These are phyloP conservation scores for Sclerotinia sclerotiorum DNA, from an alignment of 2,329 filamentous ascomycete species.

Conservation along the genomic window DNA sequence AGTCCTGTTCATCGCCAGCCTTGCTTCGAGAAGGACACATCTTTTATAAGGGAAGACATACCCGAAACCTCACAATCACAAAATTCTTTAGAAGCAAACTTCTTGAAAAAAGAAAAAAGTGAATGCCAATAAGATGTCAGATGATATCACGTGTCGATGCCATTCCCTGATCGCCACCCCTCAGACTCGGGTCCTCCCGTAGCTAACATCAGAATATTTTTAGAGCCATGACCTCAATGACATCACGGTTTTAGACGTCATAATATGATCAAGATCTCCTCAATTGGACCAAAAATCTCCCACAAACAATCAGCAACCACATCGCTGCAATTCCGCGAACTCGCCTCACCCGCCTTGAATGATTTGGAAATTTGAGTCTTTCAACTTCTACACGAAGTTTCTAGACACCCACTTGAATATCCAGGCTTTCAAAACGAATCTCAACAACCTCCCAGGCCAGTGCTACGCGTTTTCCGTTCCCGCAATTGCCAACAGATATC, in stretches of 20 bases:
- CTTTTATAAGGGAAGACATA: not conserved
- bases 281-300: not conserved
- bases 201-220: not conserved
- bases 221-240: not conserved
- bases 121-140: too few species aligned
- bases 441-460: not conserved
- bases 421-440: not conserved
- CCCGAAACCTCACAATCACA: not conserved
- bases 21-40: not conserved
- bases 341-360: not conserved
- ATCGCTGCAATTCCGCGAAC: not conserved
- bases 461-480: not conserved
- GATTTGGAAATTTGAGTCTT: not conserved
- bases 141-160: not conserved
- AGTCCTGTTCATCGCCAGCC: not conserved
- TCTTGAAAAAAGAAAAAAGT: too few species aligned
- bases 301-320: not conserved
- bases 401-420: too few species aligned
- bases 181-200: slow-evolving; percentile 4
- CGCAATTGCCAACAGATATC: not conserved
- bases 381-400: too few species aligned
- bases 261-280: not conserved
- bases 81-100: not conserved
- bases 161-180: not conserved
- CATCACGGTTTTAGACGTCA: not conserved